A percentile compares a stretch with the other conserved stretches of the same genome.
Evolutionary conservation across 805 yeast species (phyloP).

Genomic region (Blastobotrys muscicola): DNA sequence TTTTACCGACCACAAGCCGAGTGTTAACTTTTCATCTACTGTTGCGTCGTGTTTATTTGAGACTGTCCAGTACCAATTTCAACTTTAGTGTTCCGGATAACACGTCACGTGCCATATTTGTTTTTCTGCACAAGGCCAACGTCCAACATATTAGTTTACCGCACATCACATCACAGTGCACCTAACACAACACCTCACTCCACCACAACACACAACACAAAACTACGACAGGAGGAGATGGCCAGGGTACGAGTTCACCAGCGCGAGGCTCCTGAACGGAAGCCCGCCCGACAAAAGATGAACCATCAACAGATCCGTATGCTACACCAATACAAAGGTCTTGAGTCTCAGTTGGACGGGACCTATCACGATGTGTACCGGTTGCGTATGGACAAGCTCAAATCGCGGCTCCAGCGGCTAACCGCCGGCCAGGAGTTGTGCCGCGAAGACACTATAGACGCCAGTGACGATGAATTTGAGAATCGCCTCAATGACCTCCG

Average conservation of each 20-base stretch:
- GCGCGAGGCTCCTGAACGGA: background rate
- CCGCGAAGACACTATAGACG: background rate
- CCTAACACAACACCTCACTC: background rate
- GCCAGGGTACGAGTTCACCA: background rate
- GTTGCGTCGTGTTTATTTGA: no score
- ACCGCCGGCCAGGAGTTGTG: no score
- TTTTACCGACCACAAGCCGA: no score
- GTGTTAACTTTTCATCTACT: no score
- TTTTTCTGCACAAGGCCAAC: no score
- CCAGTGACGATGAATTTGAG: conserved; percentile 8
- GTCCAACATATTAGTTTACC: background rate
- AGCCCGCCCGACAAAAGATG: background rate
- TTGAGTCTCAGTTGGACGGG: conserved; percentile 8
- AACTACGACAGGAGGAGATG: background rate
- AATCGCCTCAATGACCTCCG: conserved; percentile 12
- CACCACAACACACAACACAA: background rate
- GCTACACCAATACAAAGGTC: conserved; percentile 4
- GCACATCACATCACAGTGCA: background rate
- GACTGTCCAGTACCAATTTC: no score
- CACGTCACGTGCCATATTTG: no score
- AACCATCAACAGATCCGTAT: background rate
- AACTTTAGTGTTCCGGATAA: no score
- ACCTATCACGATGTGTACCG: conserved; percentile 6
- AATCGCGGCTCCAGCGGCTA: conserved; percentile 6
- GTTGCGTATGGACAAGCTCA: conserved; percentile 6